phyloP scores from a whole-genome alignment of 176 grass and related monocot genomes.

The Chloris gayana region DNA sequence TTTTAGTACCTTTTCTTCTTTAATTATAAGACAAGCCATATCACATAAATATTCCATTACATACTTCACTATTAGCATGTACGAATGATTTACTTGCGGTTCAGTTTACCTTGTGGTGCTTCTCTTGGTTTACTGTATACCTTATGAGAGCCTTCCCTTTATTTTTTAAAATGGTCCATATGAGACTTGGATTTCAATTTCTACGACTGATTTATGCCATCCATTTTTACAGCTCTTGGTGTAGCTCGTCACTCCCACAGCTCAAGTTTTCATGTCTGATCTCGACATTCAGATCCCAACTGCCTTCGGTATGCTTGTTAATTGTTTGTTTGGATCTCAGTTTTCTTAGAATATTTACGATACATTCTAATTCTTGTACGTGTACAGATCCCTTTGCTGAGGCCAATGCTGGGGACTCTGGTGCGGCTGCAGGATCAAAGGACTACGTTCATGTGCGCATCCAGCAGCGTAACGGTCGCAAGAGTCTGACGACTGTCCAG shows the following conservation, averaged over 20 bases:
- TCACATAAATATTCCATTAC: neutral
- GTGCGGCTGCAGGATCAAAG: slow-evolving; percentile 84
- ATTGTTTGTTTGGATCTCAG: neutral
- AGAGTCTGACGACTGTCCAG: slow-evolving; percentile 98
- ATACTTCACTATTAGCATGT: neutral
- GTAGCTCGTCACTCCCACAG: slow-evolving; percentile 56
- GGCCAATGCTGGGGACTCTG: slow-evolving; percentile 98
- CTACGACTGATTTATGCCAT: neutral
- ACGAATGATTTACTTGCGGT: no score
- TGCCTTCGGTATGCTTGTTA: slow-evolving; percentile 70
- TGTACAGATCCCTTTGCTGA: slow-evolving; percentile 92
- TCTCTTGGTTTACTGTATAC: no score
- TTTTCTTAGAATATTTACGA: neutral
- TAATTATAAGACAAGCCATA: neutral
- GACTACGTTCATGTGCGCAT: slow-evolving; percentile 95
- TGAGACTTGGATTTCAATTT: no score
- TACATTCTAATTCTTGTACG: slow-evolving; percentile 21
- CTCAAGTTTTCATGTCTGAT: slow-evolving; percentile 99
- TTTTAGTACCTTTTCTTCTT: neutral
- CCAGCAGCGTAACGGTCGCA: slow-evolving; percentile 95
- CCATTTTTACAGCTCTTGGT: slow-evolving; percentile 51
- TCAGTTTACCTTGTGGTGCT: no score
- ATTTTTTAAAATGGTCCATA: no score
- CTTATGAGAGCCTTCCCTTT: no score
- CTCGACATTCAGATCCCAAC: slow-evolving; percentile 91